phyloP scores from a whole-genome alignment of 1,139 yeast genomes.

The Saccharomycopsis phalli region DNA sequence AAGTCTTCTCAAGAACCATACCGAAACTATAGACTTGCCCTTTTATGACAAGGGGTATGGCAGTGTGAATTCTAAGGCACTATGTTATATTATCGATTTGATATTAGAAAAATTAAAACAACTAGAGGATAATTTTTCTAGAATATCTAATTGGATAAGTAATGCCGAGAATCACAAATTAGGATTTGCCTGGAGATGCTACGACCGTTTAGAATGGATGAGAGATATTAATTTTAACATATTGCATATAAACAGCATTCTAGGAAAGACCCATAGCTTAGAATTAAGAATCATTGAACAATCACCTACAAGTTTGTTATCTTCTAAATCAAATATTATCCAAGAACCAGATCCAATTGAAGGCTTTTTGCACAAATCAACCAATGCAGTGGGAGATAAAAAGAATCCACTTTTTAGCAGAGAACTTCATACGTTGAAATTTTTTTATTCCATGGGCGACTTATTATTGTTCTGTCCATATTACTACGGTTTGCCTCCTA shows the following conservation, averaged over 20 bases:
- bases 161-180: constrained; percentile 25
- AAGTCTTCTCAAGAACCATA: no score
- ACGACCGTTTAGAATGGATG: constrained; percentile 75
- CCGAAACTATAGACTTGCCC: no score
- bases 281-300: constrained; percentile 50
- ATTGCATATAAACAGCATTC: constrained; percentile 36
- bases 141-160: constrained; percentile 23
- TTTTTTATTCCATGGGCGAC: constrained; percentile 55
- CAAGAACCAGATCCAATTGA: constrained; percentile 63
- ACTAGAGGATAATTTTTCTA: constrained; percentile 22
- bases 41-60: constrained; percentile 10
- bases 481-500: constrained; percentile 53
- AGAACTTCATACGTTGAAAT: constrained; percentile 31
- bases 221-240: constrained; percentile 43
- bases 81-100: constrained; percentile 23
- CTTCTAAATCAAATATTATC: neutral
- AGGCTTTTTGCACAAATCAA: constrained; percentile 60
- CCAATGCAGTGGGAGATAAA: constrained; percentile 43
- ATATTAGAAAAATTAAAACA: constrained; percentile 26
- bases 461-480: constrained; percentile 52
- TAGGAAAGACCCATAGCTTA: constrained; percentile 37
- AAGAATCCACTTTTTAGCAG: constrained; percentile 26
- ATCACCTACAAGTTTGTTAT: constrained; percentile 29
- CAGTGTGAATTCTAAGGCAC: constrained; percentile 21
- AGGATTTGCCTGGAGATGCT: constrained; percentile 57